These are phyloP conservation scores for Paramecium biaurelia DNA, from an alignment of 73 alveolate genomes.

Conservation along the genomic window DNA sequence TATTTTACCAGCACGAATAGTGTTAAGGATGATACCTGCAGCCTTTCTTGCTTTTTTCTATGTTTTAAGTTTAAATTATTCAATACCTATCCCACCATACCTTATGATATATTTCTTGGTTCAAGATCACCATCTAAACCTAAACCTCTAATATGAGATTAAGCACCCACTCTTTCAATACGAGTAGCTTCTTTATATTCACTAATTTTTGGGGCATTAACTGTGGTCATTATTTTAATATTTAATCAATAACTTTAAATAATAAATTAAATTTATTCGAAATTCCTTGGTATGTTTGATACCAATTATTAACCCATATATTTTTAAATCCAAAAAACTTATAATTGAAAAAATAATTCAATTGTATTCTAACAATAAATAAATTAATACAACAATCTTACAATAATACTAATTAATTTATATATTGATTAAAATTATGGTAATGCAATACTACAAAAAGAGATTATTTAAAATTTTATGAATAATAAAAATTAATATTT, in stretches of 20 bases:
- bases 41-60: slow-evolving; percentile 94
- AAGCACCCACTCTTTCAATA: slow-evolving; percentile 97
- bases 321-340: neutral
- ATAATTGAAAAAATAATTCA: neutral
- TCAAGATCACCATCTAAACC: slow-evolving; percentile 96
- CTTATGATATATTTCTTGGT: slow-evolving; percentile 95
- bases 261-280: neutral
- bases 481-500: too few species aligned
- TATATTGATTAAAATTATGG: neutral
- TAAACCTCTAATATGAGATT: slow-evolving; percentile 97
- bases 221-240: slow-evolving; percentile 27
- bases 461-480: too few species aligned
- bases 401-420: neutral
- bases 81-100: slow-evolving; percentile 97
- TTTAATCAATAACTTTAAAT: neutral
- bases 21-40: slow-evolving; percentile 85
- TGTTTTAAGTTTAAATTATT: neutral
- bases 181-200: slow-evolving; percentile 91
- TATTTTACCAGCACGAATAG: slow-evolving; percentile 92
- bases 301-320: too few species aligned
- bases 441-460: too few species aligned
- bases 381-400: neutral
- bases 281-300: neutral
- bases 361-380: too few species aligned
- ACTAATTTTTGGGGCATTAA: slow-evolving; percentile 78